A percentile compares a stretch with the other conserved stretches of the same genome.
These are phyloP conservation scores for Phoma herbarum DNA, from an alignment of 2,329 filamentous ascomycete species.

Conservation along the genomic window DNA sequence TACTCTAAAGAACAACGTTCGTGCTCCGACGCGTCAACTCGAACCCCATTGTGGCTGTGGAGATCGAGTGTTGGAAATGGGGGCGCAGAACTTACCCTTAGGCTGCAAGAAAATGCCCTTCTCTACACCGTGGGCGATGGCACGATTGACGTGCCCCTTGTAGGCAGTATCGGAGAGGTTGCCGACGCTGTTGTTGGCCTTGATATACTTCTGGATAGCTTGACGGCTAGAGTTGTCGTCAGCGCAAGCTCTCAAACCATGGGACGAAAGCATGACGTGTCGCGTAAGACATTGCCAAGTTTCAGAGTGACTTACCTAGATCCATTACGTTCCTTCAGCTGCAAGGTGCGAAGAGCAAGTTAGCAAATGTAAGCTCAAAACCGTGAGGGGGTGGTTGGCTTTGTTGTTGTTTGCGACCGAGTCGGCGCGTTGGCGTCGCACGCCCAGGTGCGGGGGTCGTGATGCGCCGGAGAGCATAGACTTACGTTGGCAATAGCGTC, in stretches of 20 bases:
- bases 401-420: constrained; percentile 44
- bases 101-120: constrained; percentile 88
- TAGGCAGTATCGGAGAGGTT: constrained; percentile 65
- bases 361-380: constrained; percentile 51
- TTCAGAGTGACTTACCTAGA: constrained; percentile 66
- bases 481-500: constrained; percentile 75
- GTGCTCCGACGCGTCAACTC: not conserved
- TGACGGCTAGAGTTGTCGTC: constrained; percentile 65
- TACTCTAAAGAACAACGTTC: not conserved
- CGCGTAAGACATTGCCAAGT: constrained; percentile 34
- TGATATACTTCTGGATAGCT: constrained; percentile 78
- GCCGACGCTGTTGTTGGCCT: constrained; percentile 73
- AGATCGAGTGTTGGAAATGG: no score
- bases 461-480: constrained; percentile 62
- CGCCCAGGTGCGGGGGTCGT: constrained; percentile 46
- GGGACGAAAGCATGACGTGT: constrained; percentile 38
- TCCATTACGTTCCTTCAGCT: constrained; percentile 76
- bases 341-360: constrained; percentile 56
- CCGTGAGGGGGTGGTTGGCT: constrained; percentile 22
- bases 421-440: constrained; percentile 47
- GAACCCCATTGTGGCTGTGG: not conserved
- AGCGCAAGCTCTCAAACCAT: constrained; percentile 39
- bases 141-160: constrained; percentile 84
- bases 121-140: constrained; percentile 81
- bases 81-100: constrained; percentile 89